Evolutionary conservation across 192 early-diverging fungal species (phyloP), one percentile per base, ranked within the genome.

Genomic region (Backusella liffmaniae): DNA sequence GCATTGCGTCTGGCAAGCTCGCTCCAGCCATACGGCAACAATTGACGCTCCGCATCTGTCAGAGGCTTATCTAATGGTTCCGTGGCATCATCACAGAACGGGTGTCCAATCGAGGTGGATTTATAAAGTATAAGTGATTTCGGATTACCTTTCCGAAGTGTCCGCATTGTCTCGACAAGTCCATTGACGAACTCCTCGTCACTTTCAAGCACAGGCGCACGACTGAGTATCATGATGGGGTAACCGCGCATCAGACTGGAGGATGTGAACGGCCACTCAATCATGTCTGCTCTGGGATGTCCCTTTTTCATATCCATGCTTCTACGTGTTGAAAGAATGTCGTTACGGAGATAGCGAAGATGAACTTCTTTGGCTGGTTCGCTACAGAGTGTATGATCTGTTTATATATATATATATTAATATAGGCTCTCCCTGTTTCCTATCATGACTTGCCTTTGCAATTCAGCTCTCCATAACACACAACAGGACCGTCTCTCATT

Each of bases 381-480:
- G 37, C 56, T 66, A 23, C 82, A 83, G 7, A 83, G 3, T 3
- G 76, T 83, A 67, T 83, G 82, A 51, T 83, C 82, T 83, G 32
- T 32, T 29, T 23, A 62, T 62, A 12, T 23, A 29, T 26, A 26
- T 59, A 44, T 44, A 44, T 13, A 42, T 44, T 41, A 7, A 44
- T 44, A 16, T 15, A 18, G 12, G 0, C 4, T 15, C 42, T 15
- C 42, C 10, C 9, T 56, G 21, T 36, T 32, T 30, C 5, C 12
- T 49, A 16, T 32, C 32, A 18, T 30, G 16, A 42, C 13, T 66
- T 76, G 79, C 81, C 80, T 77, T 86, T 84, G 65, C 87, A 90
- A 41, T 82, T 79, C 9, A 84, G n/a, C 66, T 88, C 87, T 8
- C 88, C 88, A 78, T 83, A 90, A 66, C 88, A 88, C 16, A 80